Percentiles rank a stretch among this genome's conserved stretches.
Evolutionary conservation across 2,329 filamentous ascomycete genomes (phyloP).

Genomic region (Kalmusia sp.): DNA sequence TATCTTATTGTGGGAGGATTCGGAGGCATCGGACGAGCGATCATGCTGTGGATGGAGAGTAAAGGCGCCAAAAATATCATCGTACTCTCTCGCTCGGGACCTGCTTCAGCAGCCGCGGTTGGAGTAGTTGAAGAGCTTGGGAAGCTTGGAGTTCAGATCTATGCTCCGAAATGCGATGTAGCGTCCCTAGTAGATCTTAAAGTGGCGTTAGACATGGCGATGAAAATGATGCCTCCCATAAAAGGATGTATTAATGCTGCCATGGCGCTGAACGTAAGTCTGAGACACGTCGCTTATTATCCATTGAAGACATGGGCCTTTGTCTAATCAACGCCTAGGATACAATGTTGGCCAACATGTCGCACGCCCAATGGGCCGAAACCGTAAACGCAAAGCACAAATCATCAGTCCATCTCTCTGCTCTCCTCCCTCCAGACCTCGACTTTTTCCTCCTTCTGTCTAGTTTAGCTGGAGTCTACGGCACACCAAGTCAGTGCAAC

Average conservation of each 20-base stretch:
- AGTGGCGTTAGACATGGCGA: slow-evolving; percentile 15
- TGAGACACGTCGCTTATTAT: no score
- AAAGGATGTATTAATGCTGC: slow-evolving; percentile 34
- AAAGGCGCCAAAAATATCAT: slow-evolving; percentile 23
- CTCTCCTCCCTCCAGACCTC: no score
- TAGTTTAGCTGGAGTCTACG: no score
- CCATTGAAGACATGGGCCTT: no score
- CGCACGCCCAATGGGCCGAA: no score
- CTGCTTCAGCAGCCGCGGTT: background rate
- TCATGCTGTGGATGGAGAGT: slow-evolving; percentile 18
- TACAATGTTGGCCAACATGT: no score
- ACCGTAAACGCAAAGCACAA: no score
- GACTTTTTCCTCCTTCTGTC: no score
- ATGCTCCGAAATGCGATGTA: background rate
- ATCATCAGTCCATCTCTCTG: no score
- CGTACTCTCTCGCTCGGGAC: slow-evolving; percentile 15
- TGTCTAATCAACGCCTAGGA: no score
- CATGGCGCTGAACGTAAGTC: no score
- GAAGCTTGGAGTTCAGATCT: background rate
- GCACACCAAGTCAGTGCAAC: no score
- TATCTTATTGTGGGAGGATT: slow-evolving; percentile 21
- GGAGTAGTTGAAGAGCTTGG: background rate
- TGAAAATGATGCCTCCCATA: slow-evolving; percentile 25
- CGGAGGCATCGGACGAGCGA: slow-evolving; percentile 13
- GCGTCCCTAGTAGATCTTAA: background rate